Conservation (phyloP, 2,329 filamentous ascomycete species). For the Calycina marina region DNA sequence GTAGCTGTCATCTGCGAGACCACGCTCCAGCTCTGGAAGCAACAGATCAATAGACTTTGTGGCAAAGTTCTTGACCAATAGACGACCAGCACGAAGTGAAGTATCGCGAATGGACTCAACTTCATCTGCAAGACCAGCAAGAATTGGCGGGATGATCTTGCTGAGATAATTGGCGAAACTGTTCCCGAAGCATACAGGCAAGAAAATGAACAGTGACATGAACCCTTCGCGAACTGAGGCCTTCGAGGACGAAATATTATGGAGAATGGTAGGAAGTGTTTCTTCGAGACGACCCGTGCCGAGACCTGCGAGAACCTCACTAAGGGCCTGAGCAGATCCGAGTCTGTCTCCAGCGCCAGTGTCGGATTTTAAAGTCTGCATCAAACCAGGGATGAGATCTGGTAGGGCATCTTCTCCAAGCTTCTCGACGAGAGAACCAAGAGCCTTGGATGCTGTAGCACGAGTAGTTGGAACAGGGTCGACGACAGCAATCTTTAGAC, state of each 20-base stretch:
- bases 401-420: constrained; percentile 92
- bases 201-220: constrained; percentile 98
- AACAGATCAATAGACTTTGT: constrained; percentile 87
- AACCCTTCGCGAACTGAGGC: constrained; percentile 89
- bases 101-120: constrained; percentile 94
- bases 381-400: constrained; percentile 92
- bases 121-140: constrained; percentile 88
- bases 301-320: constrained; percentile 87
- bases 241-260: constrained; percentile 88
- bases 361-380: constrained; percentile 95
- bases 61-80: constrained; percentile 97
- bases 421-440: constrained; percentile 96
- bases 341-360: constrained; percentile 91
- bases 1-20: constrained; percentile 93
- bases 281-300: constrained; percentile 89
- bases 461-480: constrained; percentile 94
- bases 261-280: constrained; percentile 86
- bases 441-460: constrained; percentile 86
- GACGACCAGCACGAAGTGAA: constrained; percentile 80
- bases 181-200: constrained; percentile 97
- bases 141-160: constrained; percentile 88
- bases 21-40: constrained; percentile 86
- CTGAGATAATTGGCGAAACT: constrained; percentile 93
- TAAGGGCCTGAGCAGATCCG: constrained; percentile 90
- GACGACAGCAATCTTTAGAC: constrained; percentile 75